Conservation (phyloP, 1,284 basidiomycete species). For the Rhodotorula sp. region DNA sequence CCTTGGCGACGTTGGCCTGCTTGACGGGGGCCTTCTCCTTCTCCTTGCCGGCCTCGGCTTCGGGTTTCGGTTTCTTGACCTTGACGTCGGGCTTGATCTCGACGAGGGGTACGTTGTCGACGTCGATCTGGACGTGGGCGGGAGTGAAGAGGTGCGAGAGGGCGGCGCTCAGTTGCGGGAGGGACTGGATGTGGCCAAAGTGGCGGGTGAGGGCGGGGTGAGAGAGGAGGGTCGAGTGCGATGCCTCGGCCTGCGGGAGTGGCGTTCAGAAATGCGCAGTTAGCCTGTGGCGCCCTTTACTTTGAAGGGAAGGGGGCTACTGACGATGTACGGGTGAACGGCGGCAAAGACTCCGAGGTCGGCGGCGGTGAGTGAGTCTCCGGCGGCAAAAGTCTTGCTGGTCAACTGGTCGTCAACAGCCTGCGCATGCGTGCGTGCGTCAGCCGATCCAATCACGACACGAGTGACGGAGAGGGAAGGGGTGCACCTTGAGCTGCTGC, state of each 20-base stretch:
- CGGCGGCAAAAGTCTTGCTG: conserved; percentile 76
- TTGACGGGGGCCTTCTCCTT: conserved; percentile 40
- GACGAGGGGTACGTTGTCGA: conserved; percentile 71
- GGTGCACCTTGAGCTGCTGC: conserved; percentile 25
- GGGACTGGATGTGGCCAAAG: conserved; percentile 86
- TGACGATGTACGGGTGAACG: conserved; percentile 72
- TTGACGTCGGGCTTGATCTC: conserved; percentile 64
- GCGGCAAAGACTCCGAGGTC: conserved; percentile 81
- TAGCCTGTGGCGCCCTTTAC: no score
- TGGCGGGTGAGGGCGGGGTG: conserved; percentile 76
- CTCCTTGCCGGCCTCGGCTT: conserved; percentile 33
- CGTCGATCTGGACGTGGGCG: conserved; percentile 66
- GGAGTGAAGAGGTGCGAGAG: conserved; percentile 56
- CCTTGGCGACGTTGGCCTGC: conserved; percentile 51
- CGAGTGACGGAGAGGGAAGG: no score
- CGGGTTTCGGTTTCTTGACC: conserved; percentile 63
- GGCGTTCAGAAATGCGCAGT: no score
- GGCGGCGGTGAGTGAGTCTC: conserved; percentile 73
- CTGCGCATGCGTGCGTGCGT: conserved; percentile 51
- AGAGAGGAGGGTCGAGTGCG: conserved; percentile 33
- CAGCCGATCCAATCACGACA: conserved; percentile 4
- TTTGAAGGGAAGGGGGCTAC: background rate
- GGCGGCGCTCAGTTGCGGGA: conserved; percentile 60
- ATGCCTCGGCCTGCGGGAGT: conserved; percentile 22
- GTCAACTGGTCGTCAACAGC: conserved; percentile 69